Evolutionary conservation across 345 rosid genomes (phyloP).

Genomic region (Citrus glauca): DNA sequence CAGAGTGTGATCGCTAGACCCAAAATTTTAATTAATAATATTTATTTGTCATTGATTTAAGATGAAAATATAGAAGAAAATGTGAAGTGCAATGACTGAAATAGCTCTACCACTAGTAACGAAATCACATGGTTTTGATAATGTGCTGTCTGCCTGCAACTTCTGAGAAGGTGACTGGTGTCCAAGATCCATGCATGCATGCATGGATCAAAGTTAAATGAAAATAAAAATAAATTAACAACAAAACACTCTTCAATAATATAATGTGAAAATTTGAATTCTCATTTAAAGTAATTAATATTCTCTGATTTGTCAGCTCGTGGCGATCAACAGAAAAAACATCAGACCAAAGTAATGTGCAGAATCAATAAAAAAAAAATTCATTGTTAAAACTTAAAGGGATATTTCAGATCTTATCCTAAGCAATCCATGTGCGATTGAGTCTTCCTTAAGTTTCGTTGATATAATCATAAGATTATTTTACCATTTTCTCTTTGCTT

Average conservation of each 20-base stretch:
- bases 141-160: not conserved
- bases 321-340: slow-evolving; percentile 7
- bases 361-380: not conserved
- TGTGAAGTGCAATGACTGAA: not conserved
- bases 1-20: too few relatives aligned
- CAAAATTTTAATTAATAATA: too few relatives aligned
- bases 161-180: slow-evolving; percentile 1
- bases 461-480: not conserved
- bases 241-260: not conserved
- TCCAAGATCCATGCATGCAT: not conserved
- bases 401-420: not conserved
- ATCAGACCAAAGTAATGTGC: not conserved
- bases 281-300: not conserved
- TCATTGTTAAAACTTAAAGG: not conserved
- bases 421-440: slow-evolving; percentile 4
- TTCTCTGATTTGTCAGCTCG: slow-evolving; percentile 1
- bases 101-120: not conserved
- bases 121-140: slow-evolving; percentile 5
- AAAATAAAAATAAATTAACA: not conserved
- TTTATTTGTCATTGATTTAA: not conserved
- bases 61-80: not conserved
- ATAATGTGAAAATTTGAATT: too few relatives aligned
- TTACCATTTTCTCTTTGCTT: not conserved
- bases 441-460: not conserved
- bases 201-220: not conserved